Evolutionary conservation across 805 yeast species (phyloP), one percentile per base, ranked within the genome.

Genomic region (Ogataea zsoltii): DNA sequence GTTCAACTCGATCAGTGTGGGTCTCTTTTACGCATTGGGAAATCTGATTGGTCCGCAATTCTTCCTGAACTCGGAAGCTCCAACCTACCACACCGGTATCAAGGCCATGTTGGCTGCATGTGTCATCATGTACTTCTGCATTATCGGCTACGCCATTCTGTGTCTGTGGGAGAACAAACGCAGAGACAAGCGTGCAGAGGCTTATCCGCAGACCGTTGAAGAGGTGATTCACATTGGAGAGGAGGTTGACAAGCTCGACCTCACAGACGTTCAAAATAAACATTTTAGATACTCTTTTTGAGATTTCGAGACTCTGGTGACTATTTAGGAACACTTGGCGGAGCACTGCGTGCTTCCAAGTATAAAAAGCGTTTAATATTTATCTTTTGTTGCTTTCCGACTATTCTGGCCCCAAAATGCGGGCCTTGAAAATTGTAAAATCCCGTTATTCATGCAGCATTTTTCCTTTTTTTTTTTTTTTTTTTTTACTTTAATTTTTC

Each of bases 21-120:
- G 70, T 12, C 67, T 80, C 42, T 77, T 75, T n/a, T 80, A 79
- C 56, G 78, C 81, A 10, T 61, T 80, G 18, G 79, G 83, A 7
- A 75, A 82, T 53, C 64, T 85, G 48, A 68, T 80, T 39, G 88
- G 86, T 0, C 87, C 89, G 2, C 85, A 82, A 54, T 65, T 80
- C 54, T 82, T 82, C 63, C 73, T 77, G 50, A 69, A 69, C 0
- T 52, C 67, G 14, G 71, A 77, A 45, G 72, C 76, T 11, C 86
- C 86, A 25, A 62, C 67, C 13, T 83, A 80, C 53, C 67, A 62
- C 13, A 75, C 82, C 9, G 88, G 87, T 7, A 80, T 81, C 54
- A 72, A 79, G 26, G 75, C 81, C 0, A 64, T 56, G 53, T 33
- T 56, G 14, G 46, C 56, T 6, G 58, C 62, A 13, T 50, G 55